Evolutionary conservation across 2,329 filamentous ascomycete genomes (phyloP).

Genomic region (Monosporascus sp.): DNA sequence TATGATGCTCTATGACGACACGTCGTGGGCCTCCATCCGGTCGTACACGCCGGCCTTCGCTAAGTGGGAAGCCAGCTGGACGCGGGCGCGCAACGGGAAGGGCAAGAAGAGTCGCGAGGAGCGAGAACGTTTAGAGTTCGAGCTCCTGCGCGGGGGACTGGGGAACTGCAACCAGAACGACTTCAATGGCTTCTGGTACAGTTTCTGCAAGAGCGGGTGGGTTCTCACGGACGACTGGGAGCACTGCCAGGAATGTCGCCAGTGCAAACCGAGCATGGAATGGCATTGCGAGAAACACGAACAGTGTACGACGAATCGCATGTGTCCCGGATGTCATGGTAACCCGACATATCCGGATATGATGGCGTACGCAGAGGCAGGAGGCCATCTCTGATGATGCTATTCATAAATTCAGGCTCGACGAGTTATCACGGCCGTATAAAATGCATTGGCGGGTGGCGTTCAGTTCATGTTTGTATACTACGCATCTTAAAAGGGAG

Average conservation of each 20-base stretch:
- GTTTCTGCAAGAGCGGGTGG: conserved; percentile 27
- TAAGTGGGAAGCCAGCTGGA: conserved; percentile 27
- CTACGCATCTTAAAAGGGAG: too few relatives aligned
- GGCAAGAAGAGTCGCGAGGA: conserved; percentile 25
- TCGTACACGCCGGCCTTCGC: conserved; percentile 21
- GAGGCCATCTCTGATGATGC: too few relatives aligned
- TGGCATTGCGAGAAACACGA: conserved; percentile 29
- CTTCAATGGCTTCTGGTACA: conserved; percentile 27
- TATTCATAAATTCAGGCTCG: not conserved
- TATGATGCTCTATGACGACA: conserved; percentile 27
- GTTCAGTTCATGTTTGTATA: not conserved
- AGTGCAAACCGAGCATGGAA: conserved; percentile 22
- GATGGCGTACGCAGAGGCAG: conserved; percentile 4
- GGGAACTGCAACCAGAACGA: conserved; percentile 24
- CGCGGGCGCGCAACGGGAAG: conserved; percentile 21
- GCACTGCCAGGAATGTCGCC: conserved; percentile 26
- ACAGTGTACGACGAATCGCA: conserved; percentile 23
- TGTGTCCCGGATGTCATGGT: conserved; percentile 21
- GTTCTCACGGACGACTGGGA: conserved; percentile 21
- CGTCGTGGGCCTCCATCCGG: conserved; percentile 24
- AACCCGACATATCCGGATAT: conserved; percentile 17
- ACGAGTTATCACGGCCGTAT: not conserved
- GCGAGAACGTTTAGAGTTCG: conserved; percentile 26
- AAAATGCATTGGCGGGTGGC: not conserved
- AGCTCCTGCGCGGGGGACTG: conserved; percentile 26